Conservation (phyloP, 768 basidiomycete species). For the Trametes gibbosa region DNA sequence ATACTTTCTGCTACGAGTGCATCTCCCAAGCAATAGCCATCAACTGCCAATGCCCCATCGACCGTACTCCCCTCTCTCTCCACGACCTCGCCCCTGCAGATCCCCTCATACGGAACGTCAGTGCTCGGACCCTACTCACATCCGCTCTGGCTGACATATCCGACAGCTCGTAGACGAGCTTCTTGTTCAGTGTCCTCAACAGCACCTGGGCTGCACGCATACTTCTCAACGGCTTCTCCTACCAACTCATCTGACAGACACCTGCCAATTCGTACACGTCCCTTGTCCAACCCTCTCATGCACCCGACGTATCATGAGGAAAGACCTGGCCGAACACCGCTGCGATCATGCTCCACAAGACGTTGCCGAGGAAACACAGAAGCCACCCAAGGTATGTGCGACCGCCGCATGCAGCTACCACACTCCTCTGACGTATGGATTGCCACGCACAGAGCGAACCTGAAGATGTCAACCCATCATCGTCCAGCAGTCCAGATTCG, state of each 20-base stretch:
- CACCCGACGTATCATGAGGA: conserved; percentile 40
- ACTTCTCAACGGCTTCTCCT: conserved; percentile 68
- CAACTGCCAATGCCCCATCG: conserved; percentile 78
- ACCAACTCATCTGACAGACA: conserved; percentile 56
- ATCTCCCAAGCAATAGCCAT: conserved; percentile 67
- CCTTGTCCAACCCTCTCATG: conserved; percentile 50
- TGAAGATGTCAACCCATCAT: too few relatives aligned
- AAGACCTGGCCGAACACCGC: conserved; percentile 40
- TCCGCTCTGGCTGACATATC: neutral
- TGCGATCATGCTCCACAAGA: conserved; percentile 23
- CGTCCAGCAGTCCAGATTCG: neutral
- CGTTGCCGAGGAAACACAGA: neutral
- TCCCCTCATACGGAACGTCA: conserved; percentile 72
- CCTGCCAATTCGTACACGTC: conserved; percentile 57
- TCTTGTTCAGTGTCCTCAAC: conserved; percentile 66
- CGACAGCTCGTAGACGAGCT: conserved; percentile 81
- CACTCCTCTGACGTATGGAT: too few relatives aligned
- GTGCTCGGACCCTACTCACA: conserved; percentile 25
- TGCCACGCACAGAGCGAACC: too few relatives aligned
- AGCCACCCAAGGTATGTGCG: neutral
- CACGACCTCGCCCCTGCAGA: conserved; percentile 65
- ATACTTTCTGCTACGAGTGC: conserved; percentile 87
- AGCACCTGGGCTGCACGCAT: conserved; percentile 54
- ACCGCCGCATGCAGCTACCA: too few relatives aligned
- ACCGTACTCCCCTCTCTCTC: conserved; percentile 63